Evolutionary conservation across 1,139 yeast genomes (phyloP), one percentile per base, ranked within the genome.

Genomic region (Meyerozyma sp.): DNA sequence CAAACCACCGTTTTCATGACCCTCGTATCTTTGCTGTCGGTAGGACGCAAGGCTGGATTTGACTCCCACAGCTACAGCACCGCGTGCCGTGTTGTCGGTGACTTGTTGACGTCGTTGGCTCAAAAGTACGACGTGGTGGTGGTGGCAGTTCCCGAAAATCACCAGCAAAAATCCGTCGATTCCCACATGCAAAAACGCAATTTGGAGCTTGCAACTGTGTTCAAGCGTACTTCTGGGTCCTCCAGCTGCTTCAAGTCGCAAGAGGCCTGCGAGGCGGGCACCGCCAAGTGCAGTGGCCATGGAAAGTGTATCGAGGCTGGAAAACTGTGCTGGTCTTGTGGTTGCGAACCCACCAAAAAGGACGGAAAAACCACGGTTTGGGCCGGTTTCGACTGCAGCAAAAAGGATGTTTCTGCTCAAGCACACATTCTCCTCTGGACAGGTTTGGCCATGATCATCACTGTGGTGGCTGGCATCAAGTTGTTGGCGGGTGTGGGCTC

Each of bases 351-450:
- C 13, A 70, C 82, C 16, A 60, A 68, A 51, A 64, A 67, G 40
- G 63, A 62, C 32, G 65, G 70, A 43, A 70, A 70, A 49, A 82
- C 89, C 26, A 79, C 83, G 38, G 63, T 66, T 48, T 84, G 89
- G 88, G 75, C 82, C 3, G 93, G 93, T 28, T 61, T 56, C 46
- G 79, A 81, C 49, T 84, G 93, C 62, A 70, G 76, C 52, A 82
- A 84, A 70, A 73, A 70, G 56, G 90, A 85, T 54, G 73, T 83
- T 46, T 73, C 84, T 37, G 71, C 77, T 1, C 80, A 80, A 59
- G 81, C 85, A 49, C 78, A 84, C 55, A 69, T 85, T 54, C 72
- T 84, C 52, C 73, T 84, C 51, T 84, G 91, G 89, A 73, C 87
- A 3, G 63, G 75, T 8, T 51, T 84, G 20, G 75, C 73, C 2